Base-by-base conservation (phyloP, 2,329 filamentous ascomycete species). In the Sporothrix curviconia region DNA sequence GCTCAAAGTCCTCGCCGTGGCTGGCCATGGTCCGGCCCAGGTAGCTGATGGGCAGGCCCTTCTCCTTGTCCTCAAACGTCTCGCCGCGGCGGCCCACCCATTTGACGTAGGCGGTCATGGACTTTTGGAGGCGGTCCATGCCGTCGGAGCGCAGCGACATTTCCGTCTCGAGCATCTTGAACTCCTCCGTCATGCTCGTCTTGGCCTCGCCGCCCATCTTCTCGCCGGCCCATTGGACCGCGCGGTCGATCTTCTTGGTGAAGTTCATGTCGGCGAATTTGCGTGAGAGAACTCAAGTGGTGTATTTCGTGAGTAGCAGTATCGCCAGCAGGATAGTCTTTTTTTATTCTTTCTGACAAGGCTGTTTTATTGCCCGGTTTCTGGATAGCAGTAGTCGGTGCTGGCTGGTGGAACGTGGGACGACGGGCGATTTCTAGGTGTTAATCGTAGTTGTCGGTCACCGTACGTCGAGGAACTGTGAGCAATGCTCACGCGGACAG, bases 211-310 rank as follows among this genome's bases (percentile, higher is more conserved):
- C 84, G 66, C 92, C 92, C 89, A 97, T 96, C 75, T 92, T 90
- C 76, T 97, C 92, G 65, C 90, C 90, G 37, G 92, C 90, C 92
- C 92, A 97, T 86, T 97, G 92, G 78, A 92, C 95, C 78, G 95
- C 86, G 69, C 92, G 87, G 75, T 92, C 92, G 70, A 97, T 84
- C 71, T 95, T 96, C 79, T 95, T 96, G 74, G 77, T 79, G 66
- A 83, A 76, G 65, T 78, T 74, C 80, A 82, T 83, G 19, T 55
- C 72, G 64, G 43, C 7, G 54, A n/a, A n/a, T n/a, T n/a, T n/a
- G n/a, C n/a, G 30, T 43, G 12, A 9, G 6, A 9, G n/a, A n/a
- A n/a, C n/a, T n/a, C n/a, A n/a, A n/a, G n/a, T n/a, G n/a, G n/a
- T n/a, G n/a, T n/a, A n/a, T n/a, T n/a, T n/a, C n/a, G n/a, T n/a